phyloP scores from a whole-genome alignment of 441 rosid genomes.

The Flueggea neowawraea region DNA sequence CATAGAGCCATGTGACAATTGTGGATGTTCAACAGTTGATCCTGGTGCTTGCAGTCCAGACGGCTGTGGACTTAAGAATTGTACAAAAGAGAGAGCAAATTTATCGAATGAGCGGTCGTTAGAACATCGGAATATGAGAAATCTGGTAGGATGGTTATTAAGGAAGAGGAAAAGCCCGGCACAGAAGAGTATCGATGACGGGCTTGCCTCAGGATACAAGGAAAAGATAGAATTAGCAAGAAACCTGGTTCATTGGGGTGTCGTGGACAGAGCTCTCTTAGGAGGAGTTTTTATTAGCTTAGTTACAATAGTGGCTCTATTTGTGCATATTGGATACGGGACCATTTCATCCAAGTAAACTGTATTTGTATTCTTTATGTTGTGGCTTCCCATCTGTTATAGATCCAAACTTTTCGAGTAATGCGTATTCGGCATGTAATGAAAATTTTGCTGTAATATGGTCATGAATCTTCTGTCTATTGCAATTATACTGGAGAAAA shows the following conservation, averaged over 20 bases:
- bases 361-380: too few species aligned
- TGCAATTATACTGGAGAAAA: too few species aligned
- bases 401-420: too few species aligned
- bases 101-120: conserved; percentile 15
- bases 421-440: too few species aligned
- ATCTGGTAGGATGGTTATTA: conserved; percentile 48
- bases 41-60: conserved; percentile 44
- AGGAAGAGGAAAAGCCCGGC: conserved; percentile 33
- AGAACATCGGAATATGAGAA: conserved; percentile 29
- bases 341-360: too few species aligned
- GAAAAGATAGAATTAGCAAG: conserved; percentile 28
- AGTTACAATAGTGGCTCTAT: conserved; percentile 31
- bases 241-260: conserved; percentile 32
- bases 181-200: conserved; percentile 23
- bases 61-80: conserved; percentile 39
- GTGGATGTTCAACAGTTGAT: conserved; percentile 37
- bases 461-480: too few species aligned
- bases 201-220: conserved; percentile 16
- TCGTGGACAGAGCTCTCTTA: conserved; percentile 50
- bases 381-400: too few species aligned
- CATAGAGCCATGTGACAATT: conserved; percentile 28
- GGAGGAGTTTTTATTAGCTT: conserved; percentile 63
- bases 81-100: conserved; percentile 18
- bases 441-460: too few species aligned
- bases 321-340: too few species aligned